phyloP scores from a whole-genome alignment of 2,329 filamentous ascomycete genomes.

The Fusarium sublunatum region DNA sequence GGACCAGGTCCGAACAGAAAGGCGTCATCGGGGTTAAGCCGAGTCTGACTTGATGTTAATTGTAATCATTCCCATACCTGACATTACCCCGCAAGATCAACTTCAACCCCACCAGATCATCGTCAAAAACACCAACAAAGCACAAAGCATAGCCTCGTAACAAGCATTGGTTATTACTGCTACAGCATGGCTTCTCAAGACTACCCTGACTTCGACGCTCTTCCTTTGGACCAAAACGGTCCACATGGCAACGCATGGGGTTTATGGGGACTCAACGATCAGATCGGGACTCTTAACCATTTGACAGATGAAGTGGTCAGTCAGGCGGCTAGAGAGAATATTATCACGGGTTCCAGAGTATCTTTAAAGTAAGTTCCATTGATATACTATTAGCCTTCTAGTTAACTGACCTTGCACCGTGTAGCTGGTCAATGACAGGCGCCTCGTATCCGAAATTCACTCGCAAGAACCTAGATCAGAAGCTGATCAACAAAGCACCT shows the following conservation, averaged over 20 bases:
- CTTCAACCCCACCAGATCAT: too few species aligned
- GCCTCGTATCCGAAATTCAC: constrained; percentile 39
- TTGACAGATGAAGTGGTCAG: constrained; percentile 7
- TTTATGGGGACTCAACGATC: constrained; percentile 12
- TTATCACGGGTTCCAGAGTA: constrained; percentile 6
- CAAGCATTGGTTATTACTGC: too few species aligned
- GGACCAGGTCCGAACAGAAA: too few species aligned
- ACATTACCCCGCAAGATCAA: too few species aligned
- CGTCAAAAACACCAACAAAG: too few species aligned
- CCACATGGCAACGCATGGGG: constrained; percentile 21
- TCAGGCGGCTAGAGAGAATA: constrained; percentile 14
- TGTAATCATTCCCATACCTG: too few species aligned
- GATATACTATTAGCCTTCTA: accelerated
- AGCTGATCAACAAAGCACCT: constrained; percentile 40
- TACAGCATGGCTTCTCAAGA: constrained; percentile 3
- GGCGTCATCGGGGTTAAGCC: too few species aligned
- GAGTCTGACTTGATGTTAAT: too few species aligned
- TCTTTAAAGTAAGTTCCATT: constrained; percentile 21
- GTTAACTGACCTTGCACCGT: accelerated
- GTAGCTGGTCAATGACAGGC: constrained; percentile 31
- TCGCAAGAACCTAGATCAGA: constrained; percentile 31
- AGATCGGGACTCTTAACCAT: constrained; percentile 16
- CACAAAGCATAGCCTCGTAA: too few species aligned
- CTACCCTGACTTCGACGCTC: constrained; percentile 1
- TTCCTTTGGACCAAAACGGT: constrained; percentile 21